A percentile compares a stretch with the other conserved stretches of the same genome.
These are phyloP conservation scores for Cladosporium sp. DNA, from an alignment of 2,329 filamentous ascomycete species.

Conservation along the genomic window DNA sequence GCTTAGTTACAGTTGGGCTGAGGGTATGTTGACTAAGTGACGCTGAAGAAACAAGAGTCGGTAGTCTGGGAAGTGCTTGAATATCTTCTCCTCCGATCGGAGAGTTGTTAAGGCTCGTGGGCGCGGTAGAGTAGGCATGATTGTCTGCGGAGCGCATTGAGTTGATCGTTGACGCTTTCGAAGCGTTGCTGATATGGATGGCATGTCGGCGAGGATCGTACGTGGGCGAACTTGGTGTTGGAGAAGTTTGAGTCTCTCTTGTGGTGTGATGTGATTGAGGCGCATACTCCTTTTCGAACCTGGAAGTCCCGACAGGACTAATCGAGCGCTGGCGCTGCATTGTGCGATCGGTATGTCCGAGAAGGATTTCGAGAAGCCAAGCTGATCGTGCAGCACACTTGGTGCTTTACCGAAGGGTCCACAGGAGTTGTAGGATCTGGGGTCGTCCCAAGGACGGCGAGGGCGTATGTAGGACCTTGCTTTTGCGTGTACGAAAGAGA, in stretches of 20 bases:
- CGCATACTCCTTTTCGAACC: slow-evolving; percentile 32
- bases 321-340: slow-evolving; percentile 24
- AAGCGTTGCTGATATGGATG: slow-evolving; percentile 21
- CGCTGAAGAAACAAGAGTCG: background rate
- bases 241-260: slow-evolving; percentile 19
- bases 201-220: slow-evolving; percentile 5
- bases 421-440: slow-evolving; percentile 2
- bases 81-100: slow-evolving; percentile 14
- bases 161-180: slow-evolving; percentile 20
- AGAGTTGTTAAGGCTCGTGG: slow-evolving; percentile 17
- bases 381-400: slow-evolving; percentile 5
- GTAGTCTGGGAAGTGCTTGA: slow-evolving; percentile 2
- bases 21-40: background rate
- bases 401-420: background rate
- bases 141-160: slow-evolving; percentile 9
- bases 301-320: slow-evolving; percentile 33
- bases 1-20: background rate
- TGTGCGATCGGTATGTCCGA: background rate
- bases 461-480: background rate
- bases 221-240: slow-evolving; percentile 8
- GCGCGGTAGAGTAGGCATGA: slow-evolving; percentile 13
- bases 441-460: background rate
- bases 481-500: background rate
- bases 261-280: slow-evolving; percentile 23
- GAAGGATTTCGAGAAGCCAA: background rate